phyloP scores from a whole-genome alignment of 148 eudicot genomes.

The Rhododendron henanense region DNA sequence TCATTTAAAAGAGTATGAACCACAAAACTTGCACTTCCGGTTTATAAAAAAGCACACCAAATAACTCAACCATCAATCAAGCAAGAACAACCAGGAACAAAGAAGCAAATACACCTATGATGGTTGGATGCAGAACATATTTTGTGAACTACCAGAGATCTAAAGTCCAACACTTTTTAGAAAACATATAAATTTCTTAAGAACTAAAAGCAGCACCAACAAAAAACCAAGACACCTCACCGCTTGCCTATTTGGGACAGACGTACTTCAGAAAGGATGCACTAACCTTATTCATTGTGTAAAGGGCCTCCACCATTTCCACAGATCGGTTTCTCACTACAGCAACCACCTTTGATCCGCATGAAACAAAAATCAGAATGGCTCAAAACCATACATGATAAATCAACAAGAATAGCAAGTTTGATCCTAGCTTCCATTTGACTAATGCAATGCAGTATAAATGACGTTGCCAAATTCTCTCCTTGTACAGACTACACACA shows the following conservation, averaged over 20 bases:
- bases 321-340: conserved; percentile 58
- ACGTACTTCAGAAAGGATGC: neutral
- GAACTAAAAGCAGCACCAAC: neutral
- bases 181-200: neutral
- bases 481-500: neutral
- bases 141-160: neutral
- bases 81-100: neutral
- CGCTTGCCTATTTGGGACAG: neutral
- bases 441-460: neutral
- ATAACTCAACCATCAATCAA: neutral
- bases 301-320: conserved; percentile 97
- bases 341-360: conserved; percentile 61
- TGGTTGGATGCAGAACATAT: too few relatives aligned
- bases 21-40: neutral
- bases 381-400: neutral
- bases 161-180: neutral
- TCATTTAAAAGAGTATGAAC: neutral
- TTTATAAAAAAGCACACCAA: neutral
- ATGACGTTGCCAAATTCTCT: neutral
- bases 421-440: neutral
- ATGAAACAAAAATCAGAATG: conserved; percentile 12
- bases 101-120: neutral
- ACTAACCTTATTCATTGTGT: conserved; percentile 90
- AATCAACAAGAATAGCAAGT: neutral
- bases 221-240: neutral